Percentiles rank a stretch among this genome's conserved stretches.
These are phyloP conservation scores for Reutealis trisperma DNA, from an alignment of 345 rosid species.

Conservation along the genomic window DNA sequence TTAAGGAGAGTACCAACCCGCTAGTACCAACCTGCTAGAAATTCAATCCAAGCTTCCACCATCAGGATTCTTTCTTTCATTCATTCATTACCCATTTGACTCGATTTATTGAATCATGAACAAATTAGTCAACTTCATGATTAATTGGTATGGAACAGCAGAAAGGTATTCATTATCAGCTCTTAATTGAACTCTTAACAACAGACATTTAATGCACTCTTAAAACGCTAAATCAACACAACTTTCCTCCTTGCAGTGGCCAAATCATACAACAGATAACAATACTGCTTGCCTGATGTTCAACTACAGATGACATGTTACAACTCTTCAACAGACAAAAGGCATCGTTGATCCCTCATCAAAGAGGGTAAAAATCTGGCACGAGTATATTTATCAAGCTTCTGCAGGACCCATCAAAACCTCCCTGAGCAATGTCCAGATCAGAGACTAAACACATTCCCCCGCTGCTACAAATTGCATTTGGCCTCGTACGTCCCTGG, in stretches of 20 bases:
- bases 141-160: not conserved
- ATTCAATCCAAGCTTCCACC: not conserved
- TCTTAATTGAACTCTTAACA: too few relatives aligned
- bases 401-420: not conserved
- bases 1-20: too few relatives aligned
- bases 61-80: not conserved
- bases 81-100: not conserved
- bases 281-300: constrained; percentile 3
- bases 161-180: not conserved
- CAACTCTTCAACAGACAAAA: not conserved
- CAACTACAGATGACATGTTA: not conserved
- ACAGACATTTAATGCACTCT: not conserved
- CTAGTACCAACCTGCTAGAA: too few relatives aligned
- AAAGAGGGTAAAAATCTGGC: not conserved
- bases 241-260: not conserved
- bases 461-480: not conserved
- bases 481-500: not conserved
- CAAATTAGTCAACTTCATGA: not conserved
- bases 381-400: not conserved
- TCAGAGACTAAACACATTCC: not conserved
- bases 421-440: not conserved
- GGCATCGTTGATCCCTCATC: not conserved
- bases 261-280: not conserved
- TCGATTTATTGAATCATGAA: not conserved
- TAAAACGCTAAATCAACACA: not conserved